These are phyloP conservation scores for Macrophomina phaseolina DNA, from an alignment of 2,329 filamentous ascomycete species.

Conservation along the genomic window DNA sequence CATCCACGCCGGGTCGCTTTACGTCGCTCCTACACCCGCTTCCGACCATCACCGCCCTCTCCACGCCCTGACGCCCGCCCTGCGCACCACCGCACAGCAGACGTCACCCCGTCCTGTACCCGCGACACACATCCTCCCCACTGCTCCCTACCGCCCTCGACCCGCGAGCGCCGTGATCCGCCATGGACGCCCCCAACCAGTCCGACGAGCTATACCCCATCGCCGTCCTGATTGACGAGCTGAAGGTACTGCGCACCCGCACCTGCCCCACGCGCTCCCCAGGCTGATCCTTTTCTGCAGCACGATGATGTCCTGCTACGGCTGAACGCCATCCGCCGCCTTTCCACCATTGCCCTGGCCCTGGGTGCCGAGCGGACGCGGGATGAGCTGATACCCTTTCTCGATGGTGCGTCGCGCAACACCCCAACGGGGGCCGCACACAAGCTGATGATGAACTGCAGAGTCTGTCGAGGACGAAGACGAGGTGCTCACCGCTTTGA, in stretches of 20 bases:
- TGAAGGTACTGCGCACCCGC: conserved; percentile 74
- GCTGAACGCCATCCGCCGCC: conserved; percentile 96
- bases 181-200: conserved; percentile 88
- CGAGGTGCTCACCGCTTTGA: conserved; percentile 94
- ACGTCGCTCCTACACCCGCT: conserved; percentile 16
- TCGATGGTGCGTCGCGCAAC: conserved; percentile 77
- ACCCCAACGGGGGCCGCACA: conserved; percentile 5
- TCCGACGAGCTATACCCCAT: conserved; percentile 99
- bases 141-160: conserved; percentile 37
- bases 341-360: conserved; percentile 97
- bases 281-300: conserved; percentile 54
- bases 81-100: conserved; percentile 25
- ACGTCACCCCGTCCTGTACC: conserved; percentile 27
- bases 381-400: conserved; percentile 97
- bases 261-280: conserved; percentile 11
- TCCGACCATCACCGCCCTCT: conserved; percentile 16
- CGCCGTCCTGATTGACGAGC: conserved; percentile 98
- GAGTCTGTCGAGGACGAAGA: conserved; percentile 99
- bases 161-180: conserved; percentile 31
- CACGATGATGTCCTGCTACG: conserved; percentile 98
- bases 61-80: conserved; percentile 18
- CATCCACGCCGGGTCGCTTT: conserved; percentile 24
- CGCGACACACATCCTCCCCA: conserved; percentile 6
- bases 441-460: conserved; percentile 49
- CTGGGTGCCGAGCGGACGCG: conserved; percentile 94